phyloP scores from a whole-genome alignment of 768 basidiomycete species.

The Mycena indigotica region DNA sequence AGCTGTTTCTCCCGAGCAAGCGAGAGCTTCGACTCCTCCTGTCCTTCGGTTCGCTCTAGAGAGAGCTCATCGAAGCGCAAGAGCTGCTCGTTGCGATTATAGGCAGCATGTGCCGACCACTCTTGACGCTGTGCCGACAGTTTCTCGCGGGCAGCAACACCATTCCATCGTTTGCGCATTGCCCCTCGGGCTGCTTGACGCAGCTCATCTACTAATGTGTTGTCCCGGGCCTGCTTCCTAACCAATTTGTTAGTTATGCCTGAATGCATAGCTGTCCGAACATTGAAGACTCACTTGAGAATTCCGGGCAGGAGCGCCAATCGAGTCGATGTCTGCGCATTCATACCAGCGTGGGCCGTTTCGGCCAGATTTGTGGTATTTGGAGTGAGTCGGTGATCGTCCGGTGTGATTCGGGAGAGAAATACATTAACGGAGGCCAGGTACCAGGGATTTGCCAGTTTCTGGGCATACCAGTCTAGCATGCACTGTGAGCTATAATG shows the following conservation, averaged over 20 bases:
- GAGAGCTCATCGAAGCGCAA: constrained; percentile 3
- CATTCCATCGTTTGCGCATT: constrained; percentile 4
- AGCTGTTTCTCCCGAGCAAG: not conserved
- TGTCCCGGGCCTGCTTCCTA: constrained; percentile 1
- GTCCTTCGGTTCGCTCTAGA: not conserved
- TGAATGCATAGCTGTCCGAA: not conserved
- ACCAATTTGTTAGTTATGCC: not conserved
- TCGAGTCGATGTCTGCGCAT: constrained; percentile 18
- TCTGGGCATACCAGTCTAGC: constrained; percentile 25
- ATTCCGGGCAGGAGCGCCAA: constrained; percentile 17
- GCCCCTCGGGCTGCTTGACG: not conserved
- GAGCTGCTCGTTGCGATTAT: constrained; percentile 1
- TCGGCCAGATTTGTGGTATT: constrained; percentile 26
- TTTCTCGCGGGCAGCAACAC: constrained; percentile 8
- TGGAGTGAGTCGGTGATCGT: constrained; percentile 21
- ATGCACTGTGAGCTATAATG: not conserved
- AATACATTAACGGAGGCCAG: constrained; percentile 22
- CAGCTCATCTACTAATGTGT: not conserved
- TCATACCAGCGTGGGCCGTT: constrained; percentile 17
- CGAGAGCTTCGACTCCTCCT: not conserved
- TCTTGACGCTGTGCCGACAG: constrained; percentile 6
- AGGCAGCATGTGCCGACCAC: not conserved
- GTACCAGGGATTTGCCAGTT: constrained; percentile 21
- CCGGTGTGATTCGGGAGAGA: constrained; percentile 18
- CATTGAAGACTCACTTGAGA: not conserved